Evolutionary conservation across 345 rosid species (phyloP).

Genomic region (Eucalyptus camaldulensis): DNA sequence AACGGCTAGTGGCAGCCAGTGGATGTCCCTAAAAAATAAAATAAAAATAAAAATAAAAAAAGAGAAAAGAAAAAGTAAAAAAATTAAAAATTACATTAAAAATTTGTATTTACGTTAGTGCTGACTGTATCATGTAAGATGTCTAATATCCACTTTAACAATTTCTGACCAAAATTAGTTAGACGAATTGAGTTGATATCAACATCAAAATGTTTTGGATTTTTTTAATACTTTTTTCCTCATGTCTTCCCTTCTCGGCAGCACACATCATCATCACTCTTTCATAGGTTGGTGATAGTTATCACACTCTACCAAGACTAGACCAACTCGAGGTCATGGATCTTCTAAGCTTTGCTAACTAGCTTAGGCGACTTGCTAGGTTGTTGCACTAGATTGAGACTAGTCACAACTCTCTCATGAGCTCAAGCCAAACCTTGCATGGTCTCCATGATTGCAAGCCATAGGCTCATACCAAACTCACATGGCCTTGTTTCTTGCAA

Average conservation of each 20-base stretch:
- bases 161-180: rapidly evolving
- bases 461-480: rapidly evolving
- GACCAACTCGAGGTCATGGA: not conserved
- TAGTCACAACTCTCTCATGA: rapidly evolving
- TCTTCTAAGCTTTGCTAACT: not conserved
- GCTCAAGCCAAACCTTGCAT: not conserved
- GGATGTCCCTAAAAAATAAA: too few species aligned
- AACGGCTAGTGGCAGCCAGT: not conserved
- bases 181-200: rapidly evolving
- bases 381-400: rapidly evolving
- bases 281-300: not conserved
- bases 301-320: rapidly evolving
- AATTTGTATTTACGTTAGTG: rapidly evolving
- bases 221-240: rapidly evolving
- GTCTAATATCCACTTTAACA: rapidly evolving
- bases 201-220: too few species aligned
- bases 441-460: not conserved
- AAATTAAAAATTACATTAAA: too few species aligned
- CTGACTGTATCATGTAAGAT: rapidly evolving
- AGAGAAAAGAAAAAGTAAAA: too few species aligned
- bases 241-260: rapidly evolving
- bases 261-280: rapidly evolving
- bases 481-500: not conserved
- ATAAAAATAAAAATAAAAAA: rapidly evolving
- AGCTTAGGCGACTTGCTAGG: not conserved